These are phyloP conservation scores for Hemerocallis citrina DNA, from an alignment of 106 monocot genomes.

Conservation along the genomic window DNA sequence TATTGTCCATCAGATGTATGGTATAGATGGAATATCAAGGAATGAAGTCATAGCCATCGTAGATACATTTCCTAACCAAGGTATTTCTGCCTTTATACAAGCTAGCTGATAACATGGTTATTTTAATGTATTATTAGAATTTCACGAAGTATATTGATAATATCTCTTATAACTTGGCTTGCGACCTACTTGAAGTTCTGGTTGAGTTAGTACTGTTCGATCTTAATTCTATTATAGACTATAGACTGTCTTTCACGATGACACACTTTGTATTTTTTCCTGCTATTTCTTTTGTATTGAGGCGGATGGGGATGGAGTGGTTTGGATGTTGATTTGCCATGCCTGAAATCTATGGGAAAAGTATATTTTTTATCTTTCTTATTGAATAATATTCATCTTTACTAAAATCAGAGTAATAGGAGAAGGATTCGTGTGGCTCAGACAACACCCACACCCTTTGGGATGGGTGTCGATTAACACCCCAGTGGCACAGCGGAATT, in stretches of 20 bases:
- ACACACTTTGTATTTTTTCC: neutral
- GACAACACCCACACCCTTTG: no score
- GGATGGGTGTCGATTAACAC: no score
- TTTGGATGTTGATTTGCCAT: neutral
- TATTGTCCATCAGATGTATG: constrained; percentile 78
- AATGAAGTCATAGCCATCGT: constrained; percentile 53
- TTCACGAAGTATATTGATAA: neutral
- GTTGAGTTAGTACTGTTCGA: no score
- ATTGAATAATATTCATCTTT: no score
- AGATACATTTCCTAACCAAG: constrained; percentile 93
- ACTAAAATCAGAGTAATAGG: no score
- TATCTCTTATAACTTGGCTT: neutral
- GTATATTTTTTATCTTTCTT: no score
- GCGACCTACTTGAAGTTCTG: neutral
- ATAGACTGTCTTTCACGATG: no score
- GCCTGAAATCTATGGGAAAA: no score
- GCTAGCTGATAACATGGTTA: neutral
- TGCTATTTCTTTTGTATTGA: neutral
- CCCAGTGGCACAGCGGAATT: no score
- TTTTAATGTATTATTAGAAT: neutral
- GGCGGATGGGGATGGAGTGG: neutral
- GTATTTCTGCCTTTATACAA: constrained; percentile 14
- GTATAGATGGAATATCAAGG: constrained; percentile 75
- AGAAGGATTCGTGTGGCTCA: no score
- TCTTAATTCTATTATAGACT: no score